Evolutionary conservation across 176 grass and related monocot genomes (phyloP), one percentile per base, ranked within the genome.

Genomic region (barley (Hordeum vulgare)): DNA sequence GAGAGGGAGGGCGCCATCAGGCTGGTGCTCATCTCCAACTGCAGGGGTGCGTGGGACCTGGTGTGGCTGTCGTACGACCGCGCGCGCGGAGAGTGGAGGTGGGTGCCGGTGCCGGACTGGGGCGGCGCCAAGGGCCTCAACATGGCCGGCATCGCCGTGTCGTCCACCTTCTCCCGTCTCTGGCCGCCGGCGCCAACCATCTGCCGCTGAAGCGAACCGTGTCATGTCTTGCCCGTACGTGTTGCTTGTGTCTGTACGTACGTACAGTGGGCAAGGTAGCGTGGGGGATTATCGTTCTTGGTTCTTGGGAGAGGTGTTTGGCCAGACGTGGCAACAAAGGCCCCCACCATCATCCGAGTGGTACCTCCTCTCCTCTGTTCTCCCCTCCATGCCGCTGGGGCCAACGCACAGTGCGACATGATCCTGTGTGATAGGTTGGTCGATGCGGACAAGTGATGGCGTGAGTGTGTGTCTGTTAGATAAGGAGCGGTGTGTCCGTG

Each of bases 141-240:
- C 91, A 94, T 99, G 93, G 93, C 96, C 62, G 96, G 96, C 71
- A 94, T 99, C 80, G 96, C 96, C 64, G 77, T 99, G 68, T 99
- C 96, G 5, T 94, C 96, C 8, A 99, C 93, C 79, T 99, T 99
- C 85, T 96, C 91, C 20, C 72, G 93, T 0, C 87, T 99, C 54
- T 99, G 96, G 93, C 89, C 90, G 67, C 35, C 83, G 82, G 31
- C 83, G 41, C 5, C 77, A 13, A 41, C 36, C 5, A 61, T 40
- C 66, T 72, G 35, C 18, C 37, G 14, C 25, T 73, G 80, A 72
- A 42, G 29, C 21, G 5, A 28, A 18, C 44, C 29, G 21, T 31
- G 14, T n/a, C n/a, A n/a, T 33, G 65, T 70, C 8, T 20, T 12
- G 25, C 14, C 14, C 4, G 53, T 71, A 20, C 40, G 11, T 44